These are phyloP conservation scores for Ophiostoma triangulosporum DNA, from an alignment of 2,329 filamentous ascomycete species.

Conservation along the genomic window DNA sequence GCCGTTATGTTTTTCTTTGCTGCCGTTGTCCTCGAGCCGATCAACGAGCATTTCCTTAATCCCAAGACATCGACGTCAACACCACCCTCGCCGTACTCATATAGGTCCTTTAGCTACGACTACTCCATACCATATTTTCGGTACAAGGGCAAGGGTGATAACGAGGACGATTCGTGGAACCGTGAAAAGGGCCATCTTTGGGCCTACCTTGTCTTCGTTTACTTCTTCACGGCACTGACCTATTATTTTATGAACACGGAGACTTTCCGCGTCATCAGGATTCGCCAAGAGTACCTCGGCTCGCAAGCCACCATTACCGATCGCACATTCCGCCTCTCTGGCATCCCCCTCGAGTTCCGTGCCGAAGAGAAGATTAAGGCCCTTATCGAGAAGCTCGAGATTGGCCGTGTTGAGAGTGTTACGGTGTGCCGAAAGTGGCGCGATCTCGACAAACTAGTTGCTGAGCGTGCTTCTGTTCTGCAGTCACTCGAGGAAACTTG, in stretches of 20 bases:
- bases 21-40: constrained; percentile 65
- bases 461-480: constrained; percentile 49
- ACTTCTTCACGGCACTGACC: constrained; percentile 73
- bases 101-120: no score
- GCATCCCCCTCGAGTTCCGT: constrained; percentile 66
- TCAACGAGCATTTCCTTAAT: constrained; percentile 55
- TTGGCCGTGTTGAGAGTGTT: constrained; percentile 81
- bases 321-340: constrained; percentile 80
- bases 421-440: constrained; percentile 80
- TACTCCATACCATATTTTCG: not conserved
- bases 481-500: constrained; percentile 71
- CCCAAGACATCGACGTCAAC: constrained; percentile 2
- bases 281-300: constrained; percentile 82
- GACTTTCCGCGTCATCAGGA: constrained; percentile 71
- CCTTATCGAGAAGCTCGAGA: constrained; percentile 74
- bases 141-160: constrained; percentile 15
- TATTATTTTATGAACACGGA: constrained; percentile 73
- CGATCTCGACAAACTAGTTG: constrained; percentile 61
- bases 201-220: constrained; percentile 91
- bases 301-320: constrained; percentile 93
- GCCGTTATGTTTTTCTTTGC: constrained; percentile 70
- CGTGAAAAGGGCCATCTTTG: constrained; percentile 52
- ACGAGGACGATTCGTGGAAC: constrained; percentile 22
- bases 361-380: constrained; percentile 74
- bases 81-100: not conserved